Conservation (phyloP, 164 flowering plant genomes). For the Magnolia officinalis region DNA sequence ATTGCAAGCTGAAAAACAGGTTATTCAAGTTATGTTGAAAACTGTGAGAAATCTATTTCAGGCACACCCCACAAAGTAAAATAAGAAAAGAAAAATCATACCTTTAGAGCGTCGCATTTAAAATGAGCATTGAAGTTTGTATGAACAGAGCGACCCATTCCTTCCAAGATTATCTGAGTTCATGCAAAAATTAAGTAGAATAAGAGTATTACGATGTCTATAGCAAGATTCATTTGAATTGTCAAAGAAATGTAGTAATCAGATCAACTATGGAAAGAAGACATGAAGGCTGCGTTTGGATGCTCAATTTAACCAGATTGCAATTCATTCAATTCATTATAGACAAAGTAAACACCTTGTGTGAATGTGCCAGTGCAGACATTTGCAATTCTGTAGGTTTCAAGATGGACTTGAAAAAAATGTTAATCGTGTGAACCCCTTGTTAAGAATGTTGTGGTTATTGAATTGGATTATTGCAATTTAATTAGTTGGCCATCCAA, state of each 20-base stretch:
- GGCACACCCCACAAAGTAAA: background rate
- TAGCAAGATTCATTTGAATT: background rate
- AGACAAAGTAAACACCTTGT: background rate
- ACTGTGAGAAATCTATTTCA: background rate
- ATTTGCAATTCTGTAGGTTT: background rate
- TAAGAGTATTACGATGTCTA: background rate
- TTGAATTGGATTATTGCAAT: background rate
- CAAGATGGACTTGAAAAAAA: background rate
- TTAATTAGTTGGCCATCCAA: background rate
- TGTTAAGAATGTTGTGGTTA: too few species aligned
- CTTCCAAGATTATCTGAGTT: slow-evolving; percentile 87
- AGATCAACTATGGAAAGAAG: background rate
- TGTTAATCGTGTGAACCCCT: background rate
- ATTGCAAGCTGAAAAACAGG: slow-evolving; percentile 77
- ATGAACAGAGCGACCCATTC: slow-evolving; percentile 97
- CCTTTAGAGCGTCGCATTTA: slow-evolving; percentile 91
- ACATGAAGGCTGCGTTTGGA: background rate
- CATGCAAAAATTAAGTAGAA: background rate
- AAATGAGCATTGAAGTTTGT: slow-evolving; percentile 93
- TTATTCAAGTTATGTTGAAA: background rate
- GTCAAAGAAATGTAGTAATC: background rate
- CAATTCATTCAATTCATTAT: background rate
- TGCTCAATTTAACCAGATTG: too few species aligned
- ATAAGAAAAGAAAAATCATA: slow-evolving; percentile 15
- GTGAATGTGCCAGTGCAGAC: too few species aligned